Base-by-base conservation (phyloP, 202 grass and related monocot genomes). In the Dendrocalamus latiflorus region DNA sequence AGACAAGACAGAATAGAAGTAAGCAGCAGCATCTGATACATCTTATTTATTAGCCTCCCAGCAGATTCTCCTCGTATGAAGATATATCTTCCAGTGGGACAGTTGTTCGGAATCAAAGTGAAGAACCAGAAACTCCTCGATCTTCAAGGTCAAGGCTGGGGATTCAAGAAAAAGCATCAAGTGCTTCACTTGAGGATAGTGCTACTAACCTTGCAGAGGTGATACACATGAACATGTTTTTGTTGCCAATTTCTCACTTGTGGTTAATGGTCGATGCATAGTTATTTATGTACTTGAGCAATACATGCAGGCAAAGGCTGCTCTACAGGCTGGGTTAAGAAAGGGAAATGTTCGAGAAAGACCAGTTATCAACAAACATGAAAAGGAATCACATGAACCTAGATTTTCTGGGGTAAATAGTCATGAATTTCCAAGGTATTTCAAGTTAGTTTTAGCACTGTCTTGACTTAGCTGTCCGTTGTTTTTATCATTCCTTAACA, bases 121-220 rank as follows among this genome's bases (percentile, higher is more conserved):
- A 93, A 38, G 95, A 97, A 76, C 79, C 86, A 57, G 93, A 94
- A 66, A 95, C 89, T 69, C 89, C 86, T 28, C 88, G 76, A 91
- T 82, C 93, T 81, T 93, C 90, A 88, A 93, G 84, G 43, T 99
- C 93, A 69, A 99, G 96, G 80, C 63, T 96, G 59, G 91, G 96
- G 57, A 89, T 89, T 70, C 91, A 91, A 96, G 96, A 99, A 57
- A 99, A 99, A 78, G 58, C 89, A 86, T 83, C 93, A 72, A 88
- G 45, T 74, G 37, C 86, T 76, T 89, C 86, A 68, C 65, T 68
- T 70, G 96, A 99, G 88, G 93, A 99, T 83, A 99, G 96, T 92
- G 93, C 88, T 78, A 79, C 72, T 72, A 99, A 96, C 85, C 96
- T 99, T 89, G 93, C 93, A 49, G 93, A 99, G 96, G 96, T 96